phyloP scores from a whole-genome alignment of 345 rosid genomes.

The Populus alba region DNA sequence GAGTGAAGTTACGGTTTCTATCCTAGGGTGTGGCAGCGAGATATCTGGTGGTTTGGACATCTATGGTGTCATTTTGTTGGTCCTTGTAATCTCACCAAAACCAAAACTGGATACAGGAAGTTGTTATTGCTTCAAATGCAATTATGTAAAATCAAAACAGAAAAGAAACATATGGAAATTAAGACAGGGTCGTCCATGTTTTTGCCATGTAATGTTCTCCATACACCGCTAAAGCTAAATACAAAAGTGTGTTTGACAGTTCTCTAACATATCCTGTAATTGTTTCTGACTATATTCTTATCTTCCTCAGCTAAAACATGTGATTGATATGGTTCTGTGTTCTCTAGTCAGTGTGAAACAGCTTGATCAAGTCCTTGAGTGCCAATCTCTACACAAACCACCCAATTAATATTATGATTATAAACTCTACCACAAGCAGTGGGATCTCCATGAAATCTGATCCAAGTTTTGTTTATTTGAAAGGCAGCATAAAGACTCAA shows the following conservation, averaged over 20 bases:
- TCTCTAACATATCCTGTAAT: background rate
- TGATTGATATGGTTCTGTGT: background rate
- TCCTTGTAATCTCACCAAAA: slow-evolving; percentile 19
- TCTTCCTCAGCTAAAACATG: background rate
- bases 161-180: background rate
- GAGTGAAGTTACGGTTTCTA: slow-evolving; percentile 15
- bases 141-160: slow-evolving; percentile 15
- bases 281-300: background rate
- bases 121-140: slow-evolving; percentile 23
- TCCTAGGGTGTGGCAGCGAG: slow-evolving; percentile 13
- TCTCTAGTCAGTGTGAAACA: background rate
- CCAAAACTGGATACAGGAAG: slow-evolving; percentile 15
- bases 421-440: background rate
- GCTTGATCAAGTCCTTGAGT: background rate
- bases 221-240: slow-evolving; percentile 14
- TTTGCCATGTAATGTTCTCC: slow-evolving; percentile 24
- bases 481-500: background rate
- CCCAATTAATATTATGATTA: too few relatives aligned
- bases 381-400: too few relatives aligned
- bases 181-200: slow-evolving; percentile 19
- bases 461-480: background rate
- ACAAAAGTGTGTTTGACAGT: background rate
- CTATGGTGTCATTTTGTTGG: slow-evolving; percentile 23
- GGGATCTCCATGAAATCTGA: background rate
- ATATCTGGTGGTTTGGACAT: slow-evolving; percentile 22